Evolutionary conservation across 306 rosid genomes (phyloP).

Genomic region (Sophora flavescens): DNA sequence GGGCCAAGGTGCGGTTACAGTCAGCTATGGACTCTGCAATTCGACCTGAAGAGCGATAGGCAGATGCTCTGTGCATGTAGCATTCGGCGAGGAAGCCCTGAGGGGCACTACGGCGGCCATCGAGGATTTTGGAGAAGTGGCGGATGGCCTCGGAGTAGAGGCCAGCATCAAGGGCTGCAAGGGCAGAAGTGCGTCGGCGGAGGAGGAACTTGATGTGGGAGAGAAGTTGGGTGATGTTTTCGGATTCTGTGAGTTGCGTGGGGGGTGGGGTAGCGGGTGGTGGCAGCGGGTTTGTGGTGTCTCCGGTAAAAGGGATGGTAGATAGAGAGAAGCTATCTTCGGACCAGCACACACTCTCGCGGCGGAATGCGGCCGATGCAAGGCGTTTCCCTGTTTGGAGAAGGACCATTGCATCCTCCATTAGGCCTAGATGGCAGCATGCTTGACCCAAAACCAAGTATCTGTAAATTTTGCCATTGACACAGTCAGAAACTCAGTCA

Average conservation of each 20-base stretch:
- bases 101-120: slow-evolving; percentile 93
- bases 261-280: slow-evolving; percentile 62
- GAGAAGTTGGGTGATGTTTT: slow-evolving; percentile 69
- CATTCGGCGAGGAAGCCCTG: slow-evolving; percentile 94
- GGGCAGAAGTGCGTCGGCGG: slow-evolving; percentile 85
- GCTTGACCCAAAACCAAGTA: slow-evolving; percentile 92
- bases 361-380: slow-evolving; percentile 90
- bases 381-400: slow-evolving; percentile 94
- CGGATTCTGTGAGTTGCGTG: slow-evolving; percentile 57
- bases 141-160: slow-evolving; percentile 91
- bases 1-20: slow-evolving; percentile 84
- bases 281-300: slow-evolving; percentile 42
- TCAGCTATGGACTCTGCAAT: slow-evolving; percentile 91
- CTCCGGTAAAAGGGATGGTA: slow-evolving; percentile 49
- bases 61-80: slow-evolving; percentile 79
- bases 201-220: slow-evolving; percentile 83
- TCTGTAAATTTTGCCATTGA: slow-evolving; percentile 49
- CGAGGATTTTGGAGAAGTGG: slow-evolving; percentile 85
- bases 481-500: neutral
- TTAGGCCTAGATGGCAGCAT: slow-evolving; percentile 87
- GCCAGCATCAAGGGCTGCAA: slow-evolving; percentile 89
- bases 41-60: slow-evolving; percentile 72
- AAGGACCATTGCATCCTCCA: slow-evolving; percentile 98
- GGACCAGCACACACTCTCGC: slow-evolving; percentile 86
- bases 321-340: slow-evolving; percentile 83